A percentile compares a stretch with the other conserved stretches of the same genome.
Evolutionary conservation across 1,284 basidiomycete genomes (phyloP).

Genomic region (Veloboletus limbatus): DNA sequence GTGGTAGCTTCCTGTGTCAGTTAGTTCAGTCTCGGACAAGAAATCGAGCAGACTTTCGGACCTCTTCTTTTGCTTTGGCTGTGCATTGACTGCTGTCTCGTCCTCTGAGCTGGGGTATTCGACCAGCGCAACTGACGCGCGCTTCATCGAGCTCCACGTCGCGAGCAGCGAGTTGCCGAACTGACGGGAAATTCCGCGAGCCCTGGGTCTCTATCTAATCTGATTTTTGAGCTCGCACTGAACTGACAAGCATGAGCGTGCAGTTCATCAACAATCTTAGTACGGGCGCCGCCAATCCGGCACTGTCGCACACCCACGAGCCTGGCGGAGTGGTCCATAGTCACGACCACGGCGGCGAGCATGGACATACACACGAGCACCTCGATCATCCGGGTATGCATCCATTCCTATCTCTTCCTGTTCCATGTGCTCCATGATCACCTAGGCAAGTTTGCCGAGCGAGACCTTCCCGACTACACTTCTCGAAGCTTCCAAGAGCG

Average conservation of each 20-base stretch:
- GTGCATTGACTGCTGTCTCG: conserved; percentile 10
- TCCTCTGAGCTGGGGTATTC: conserved; percentile 38
- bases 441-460: conserved; percentile 86
- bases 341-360: conserved; percentile 57
- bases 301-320: conserved; percentile 45
- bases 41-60: conserved; percentile 1
- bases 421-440: conserved; percentile 8
- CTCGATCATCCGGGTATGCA: conserved; percentile 80
- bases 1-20: conserved; percentile 54
- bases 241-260: conserved; percentile 48
- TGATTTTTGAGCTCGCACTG: too few species aligned
- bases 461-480: conserved; percentile 89
- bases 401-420: background rate
- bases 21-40: conserved; percentile 11
- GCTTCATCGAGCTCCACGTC: conserved; percentile 25
- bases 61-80: conserved; percentile 30
- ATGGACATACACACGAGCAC: conserved; percentile 90
- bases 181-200: conserved; percentile 19
- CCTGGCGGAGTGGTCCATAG: conserved; percentile 24
- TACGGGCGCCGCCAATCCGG: conserved; percentile 28
- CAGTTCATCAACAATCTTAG: conserved; percentile 70
- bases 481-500: conserved; percentile 86
- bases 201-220: too few species aligned
- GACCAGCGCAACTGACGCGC: conserved; percentile 19
- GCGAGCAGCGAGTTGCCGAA: background rate